Base-by-base conservation (phyloP, 2,329 filamentous ascomycete species). In the Pseudogymnoascus sp. region DNA sequence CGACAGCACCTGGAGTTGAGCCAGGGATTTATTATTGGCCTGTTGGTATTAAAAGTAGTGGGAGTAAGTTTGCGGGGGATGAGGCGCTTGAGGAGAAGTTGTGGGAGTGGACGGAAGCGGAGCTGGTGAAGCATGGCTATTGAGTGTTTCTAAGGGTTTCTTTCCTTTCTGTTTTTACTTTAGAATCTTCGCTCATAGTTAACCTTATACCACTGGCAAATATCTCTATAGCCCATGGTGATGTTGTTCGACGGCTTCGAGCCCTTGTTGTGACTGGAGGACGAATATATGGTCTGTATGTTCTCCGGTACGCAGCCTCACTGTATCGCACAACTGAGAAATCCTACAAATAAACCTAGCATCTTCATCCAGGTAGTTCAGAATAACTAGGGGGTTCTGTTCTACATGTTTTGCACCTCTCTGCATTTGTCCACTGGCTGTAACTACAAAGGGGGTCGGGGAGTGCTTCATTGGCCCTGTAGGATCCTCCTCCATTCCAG, bases 21-120 rank as follows among this genome's bases (percentile, higher is more conserved):
- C 72, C 62, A 31, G 75, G 75, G 1, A 68, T 61, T 61, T 76
- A 73, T 63, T 77, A 77, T 64, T 66, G 69, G 59, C 74, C 74
- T 0, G 69, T 77, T 3, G 76, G 74, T 2, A 62, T 71, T 1
- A 34, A 62, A 7, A 69, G 64, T 2, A 63, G 63, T 60, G 66
- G 25, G 18, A 68, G 64, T 2, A 61, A 53, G 7, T 11, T 59
- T 5, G 66, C 66, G 14, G 71, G 56, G 36, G 67, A 66, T 21
- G 61, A 66, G 49, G 68, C 71, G 12, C 56, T 74, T 4, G 71
- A 67, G 2, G 49, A 60, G 4, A 69, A 69, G 62, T 63, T 75
- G 34, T 75, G 72, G 72, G 67, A 67, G 5, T 73, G 69, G 66
- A 73, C 72, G 0, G 67, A 72, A 14, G 65, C 71, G 11, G 65